phyloP scores from a whole-genome alignment of 2,329 filamentous ascomycete genomes.

The Microcyclospora pomicola region DNA sequence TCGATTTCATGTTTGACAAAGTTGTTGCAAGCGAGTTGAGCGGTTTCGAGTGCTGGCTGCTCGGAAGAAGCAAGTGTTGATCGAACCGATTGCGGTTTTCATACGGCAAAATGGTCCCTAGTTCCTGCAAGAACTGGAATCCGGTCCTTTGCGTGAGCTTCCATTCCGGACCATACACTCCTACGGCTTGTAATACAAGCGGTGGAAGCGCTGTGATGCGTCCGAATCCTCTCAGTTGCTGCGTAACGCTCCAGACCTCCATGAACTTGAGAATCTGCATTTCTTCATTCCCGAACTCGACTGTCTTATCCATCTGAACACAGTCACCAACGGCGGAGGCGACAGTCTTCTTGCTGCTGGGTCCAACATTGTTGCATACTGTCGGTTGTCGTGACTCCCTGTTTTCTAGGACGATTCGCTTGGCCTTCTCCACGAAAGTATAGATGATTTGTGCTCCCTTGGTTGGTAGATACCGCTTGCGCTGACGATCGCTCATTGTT shows the following conservation, averaged over 20 bases:
- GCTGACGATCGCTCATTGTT: constrained; percentile 6
- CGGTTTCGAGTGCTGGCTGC: constrained; percentile 30
- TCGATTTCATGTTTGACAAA: constrained; percentile 13
- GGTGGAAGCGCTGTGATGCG: constrained; percentile 49
- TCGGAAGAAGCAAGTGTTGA: constrained; percentile 39
- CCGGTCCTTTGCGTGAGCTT: constrained; percentile 35
- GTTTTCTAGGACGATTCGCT: constrained; percentile 26
- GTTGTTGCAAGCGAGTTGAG: constrained; percentile 28
- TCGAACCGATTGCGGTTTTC: constrained; percentile 54
- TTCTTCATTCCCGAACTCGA: constrained; percentile 38
- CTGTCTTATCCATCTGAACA: neutral
- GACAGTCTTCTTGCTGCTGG: constrained; percentile 18
- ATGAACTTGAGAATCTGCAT: constrained; percentile 51
- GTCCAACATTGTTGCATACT: constrained; percentile 22
- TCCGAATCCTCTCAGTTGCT: constrained; percentile 39
- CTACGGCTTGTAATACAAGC: constrained; percentile 47
- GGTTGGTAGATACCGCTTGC: constrained; percentile 5
- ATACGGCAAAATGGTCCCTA: constrained; percentile 57
- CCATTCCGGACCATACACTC: constrained; percentile 43
- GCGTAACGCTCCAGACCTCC: constrained; percentile 50
- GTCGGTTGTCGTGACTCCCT: constrained; percentile 26
- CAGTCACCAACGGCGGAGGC: too few relatives aligned
- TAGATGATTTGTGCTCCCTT: constrained; percentile 18
- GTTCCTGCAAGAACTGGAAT: constrained; percentile 60
- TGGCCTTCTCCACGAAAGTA: constrained; percentile 29